Evolutionary conservation across 495 filamentous ascomycete species (phyloP).

Genomic region (Penicillium canariense): DNA sequence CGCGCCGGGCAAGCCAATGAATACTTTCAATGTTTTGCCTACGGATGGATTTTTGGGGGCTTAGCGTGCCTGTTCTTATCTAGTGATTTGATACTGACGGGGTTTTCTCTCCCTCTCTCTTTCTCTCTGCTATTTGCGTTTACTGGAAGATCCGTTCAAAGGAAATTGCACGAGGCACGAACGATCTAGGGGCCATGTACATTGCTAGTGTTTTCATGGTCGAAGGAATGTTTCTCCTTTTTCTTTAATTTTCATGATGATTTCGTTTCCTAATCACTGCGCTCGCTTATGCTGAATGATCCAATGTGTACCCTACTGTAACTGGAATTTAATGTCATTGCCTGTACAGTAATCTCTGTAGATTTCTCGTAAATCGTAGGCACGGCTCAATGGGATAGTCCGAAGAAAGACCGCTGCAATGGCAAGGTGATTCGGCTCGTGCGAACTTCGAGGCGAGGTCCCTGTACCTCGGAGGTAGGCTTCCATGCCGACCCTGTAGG

Average conservation of each 20-base stretch:
- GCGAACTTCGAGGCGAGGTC: too few species aligned
- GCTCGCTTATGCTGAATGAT: not conserved
- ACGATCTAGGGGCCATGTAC: slow-evolving; percentile 19
- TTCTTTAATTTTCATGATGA: slow-evolving; percentile 1
- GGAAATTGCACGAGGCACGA: slow-evolving; percentile 24
- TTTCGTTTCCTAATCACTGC: not conserved
- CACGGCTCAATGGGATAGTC: too few species aligned
- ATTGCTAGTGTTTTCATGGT: slow-evolving; percentile 2
- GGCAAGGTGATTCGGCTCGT: too few species aligned
- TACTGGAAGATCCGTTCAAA: slow-evolving; percentile 15
- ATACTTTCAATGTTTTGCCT: slow-evolving; percentile 4
- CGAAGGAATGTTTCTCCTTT: slow-evolving; percentile 7
- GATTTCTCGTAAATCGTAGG: too few species aligned
- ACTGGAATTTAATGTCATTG: too few species aligned
- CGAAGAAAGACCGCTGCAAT: too few species aligned
- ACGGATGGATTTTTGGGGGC: slow-evolving; percentile 2
- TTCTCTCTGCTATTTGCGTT: slow-evolving; percentile 1
- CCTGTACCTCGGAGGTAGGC: too few species aligned
- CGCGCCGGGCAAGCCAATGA: not conserved
- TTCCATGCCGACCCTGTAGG: too few species aligned
- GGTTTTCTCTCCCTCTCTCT: not conserved
- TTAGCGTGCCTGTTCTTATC: slow-evolving; percentile 13
- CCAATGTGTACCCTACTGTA: too few species aligned
- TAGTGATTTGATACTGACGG: slow-evolving; percentile 7
- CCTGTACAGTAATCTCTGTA: too few species aligned